Evolutionary conservation across 495 filamentous ascomycete genomes (phyloP).

Genomic region (Tuber indicum): DNA sequence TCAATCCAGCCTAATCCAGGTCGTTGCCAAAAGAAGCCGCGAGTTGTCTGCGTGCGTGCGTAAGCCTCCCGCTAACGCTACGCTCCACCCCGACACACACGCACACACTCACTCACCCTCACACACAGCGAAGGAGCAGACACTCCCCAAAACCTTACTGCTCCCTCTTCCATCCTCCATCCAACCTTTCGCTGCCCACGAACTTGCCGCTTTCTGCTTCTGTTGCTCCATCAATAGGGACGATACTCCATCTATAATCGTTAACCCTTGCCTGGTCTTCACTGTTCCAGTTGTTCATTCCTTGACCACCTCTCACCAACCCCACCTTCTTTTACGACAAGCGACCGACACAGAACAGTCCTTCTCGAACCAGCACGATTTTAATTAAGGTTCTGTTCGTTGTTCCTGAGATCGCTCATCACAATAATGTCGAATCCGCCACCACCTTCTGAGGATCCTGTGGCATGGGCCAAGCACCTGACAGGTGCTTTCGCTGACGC

Average conservation of each 20-base stretch:
- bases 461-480: conserved; percentile 37
- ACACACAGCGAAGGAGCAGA: conserved; percentile 1
- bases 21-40: conserved; percentile 4
- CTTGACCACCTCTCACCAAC: background rate
- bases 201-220: background rate
- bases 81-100: conserved; percentile 5
- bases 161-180: conserved; percentile 2
- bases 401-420: background rate
- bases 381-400: background rate
- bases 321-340: background rate
- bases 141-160: conserved; percentile 1
- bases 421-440: conserved; percentile 28
- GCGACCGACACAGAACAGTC: background rate
- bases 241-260: conserved; percentile 14
- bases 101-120: background rate
- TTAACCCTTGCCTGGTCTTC: conserved; percentile 7
- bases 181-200: conserved; percentile 7
- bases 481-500: conserved; percentile 34
- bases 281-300: conserved; percentile 1
- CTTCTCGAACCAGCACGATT: conserved; percentile 8
- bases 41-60: conserved; percentile 3
- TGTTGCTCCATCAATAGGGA: conserved; percentile 12
- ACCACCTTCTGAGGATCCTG: conserved; percentile 28
- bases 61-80: conserved; percentile 8
- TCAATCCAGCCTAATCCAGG: background rate